Base-by-base conservation (phyloP, 306 rosid species). In the Aeschynomene evenia region DNA sequence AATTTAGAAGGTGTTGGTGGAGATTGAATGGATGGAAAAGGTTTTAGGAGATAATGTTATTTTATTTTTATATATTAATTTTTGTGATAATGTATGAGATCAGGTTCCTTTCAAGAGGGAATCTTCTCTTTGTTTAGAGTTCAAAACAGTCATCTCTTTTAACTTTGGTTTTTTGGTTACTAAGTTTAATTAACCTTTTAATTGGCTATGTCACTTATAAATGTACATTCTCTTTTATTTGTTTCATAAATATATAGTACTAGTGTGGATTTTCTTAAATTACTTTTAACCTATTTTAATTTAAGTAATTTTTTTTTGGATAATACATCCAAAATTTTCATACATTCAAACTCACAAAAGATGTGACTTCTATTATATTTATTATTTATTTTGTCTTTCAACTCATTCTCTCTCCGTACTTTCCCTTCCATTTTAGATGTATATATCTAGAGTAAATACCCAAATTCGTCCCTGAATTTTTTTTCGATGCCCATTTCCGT, bases 1-100 rank as follows among this genome's bases (percentile, higher is more conserved):
- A 77, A 81, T 79, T 62, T 68, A 73, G 79, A 79, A 73, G 78
- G 51, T 72, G 61, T 50, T 75, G 74, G 76, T 75, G 74, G 76
- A 68, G 73, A 68, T 74, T 26, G 60, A 72, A 72, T 61, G 56
- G 23, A 73, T 67, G 65, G 9, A 51, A 36, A 36, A 45, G 51
- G 76, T 40, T 33, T 55, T 49, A 49, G 73, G 26, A 46, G 73
- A 59, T 72, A 45, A 65, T 52, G 11, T 48, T 58, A 18, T 22
- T 64, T 24, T 59, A 16, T 22, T 5, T 28, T 3, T 64, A 34
- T 59, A 16, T 22, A 8, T 28, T 3, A 28, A 3, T 28, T 15
- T 18, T 33, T 51, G 20, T 72, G 80, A 57, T 66, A 54, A 77
- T 63, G 75, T 67, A n/a, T n/a, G n/a, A n/a, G n/a, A n/a, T n/a